Evolutionary conservation across 164 flowering plant genomes (phyloP).

Genomic region (Liquidambar formosana): DNA sequence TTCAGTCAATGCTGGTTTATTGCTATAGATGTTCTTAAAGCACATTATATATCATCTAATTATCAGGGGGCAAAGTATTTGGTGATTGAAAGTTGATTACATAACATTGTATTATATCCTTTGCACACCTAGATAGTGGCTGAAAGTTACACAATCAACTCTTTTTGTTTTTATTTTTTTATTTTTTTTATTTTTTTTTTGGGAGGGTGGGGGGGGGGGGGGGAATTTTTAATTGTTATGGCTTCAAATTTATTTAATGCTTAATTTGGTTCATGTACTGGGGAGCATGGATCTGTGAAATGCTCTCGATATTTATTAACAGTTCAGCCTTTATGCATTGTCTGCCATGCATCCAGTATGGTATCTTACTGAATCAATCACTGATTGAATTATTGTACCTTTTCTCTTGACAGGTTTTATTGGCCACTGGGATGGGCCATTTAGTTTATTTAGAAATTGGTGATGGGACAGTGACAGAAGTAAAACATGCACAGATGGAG

Average conservation of each 20-base stretch:
- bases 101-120: too few species aligned
- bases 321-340: background rate
- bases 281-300: background rate
- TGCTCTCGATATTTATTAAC: background rate
- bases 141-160: too few species aligned
- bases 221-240: too few species aligned
- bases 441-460: constrained; percentile 86
- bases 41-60: too few species aligned
- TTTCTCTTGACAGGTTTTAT: constrained; percentile 59
- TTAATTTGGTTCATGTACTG: background rate
- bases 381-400: background rate
- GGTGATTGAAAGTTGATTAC: too few species aligned
- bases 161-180: too few species aligned
- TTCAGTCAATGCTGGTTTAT: background rate
- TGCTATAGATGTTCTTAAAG: background rate
- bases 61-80: too few species aligned
- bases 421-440: constrained; percentile 95
- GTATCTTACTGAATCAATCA: background rate
- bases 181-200: too few species aligned
- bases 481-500: constrained; percentile 69
- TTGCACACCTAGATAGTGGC: too few species aligned
- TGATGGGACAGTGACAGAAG: constrained; percentile 67
- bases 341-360: background rate
- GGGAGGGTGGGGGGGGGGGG: too few species aligned
- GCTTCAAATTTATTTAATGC: too few species aligned